A percentile compares a stretch with the other conserved stretches of the same genome.
phyloP scores from a whole-genome alignment of 768 basidiomycete species.

The Tricholoma bakamatsutake region DNA sequence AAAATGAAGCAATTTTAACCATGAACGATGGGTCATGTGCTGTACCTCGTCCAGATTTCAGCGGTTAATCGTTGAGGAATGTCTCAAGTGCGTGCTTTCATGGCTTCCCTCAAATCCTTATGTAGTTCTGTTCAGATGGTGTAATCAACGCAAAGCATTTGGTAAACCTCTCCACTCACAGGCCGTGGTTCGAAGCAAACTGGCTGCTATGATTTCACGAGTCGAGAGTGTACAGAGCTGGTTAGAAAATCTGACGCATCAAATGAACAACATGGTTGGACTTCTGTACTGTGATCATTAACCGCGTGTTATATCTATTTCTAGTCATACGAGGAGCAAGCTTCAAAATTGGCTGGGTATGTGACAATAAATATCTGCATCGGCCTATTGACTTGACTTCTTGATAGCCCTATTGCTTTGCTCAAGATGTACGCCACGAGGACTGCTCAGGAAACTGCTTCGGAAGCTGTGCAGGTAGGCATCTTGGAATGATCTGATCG shows the following conservation, averaged over 20 bases:
- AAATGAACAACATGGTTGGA: conserved; percentile 78
- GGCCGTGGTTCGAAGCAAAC: conserved; percentile 82
- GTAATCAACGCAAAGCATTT: conserved; percentile 81
- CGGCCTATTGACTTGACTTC: background rate
- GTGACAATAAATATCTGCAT: conserved; percentile 10
- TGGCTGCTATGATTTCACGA: conserved; percentile 72
- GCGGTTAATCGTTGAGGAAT: conserved; percentile 48
- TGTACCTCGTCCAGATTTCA: conserved; percentile 66
- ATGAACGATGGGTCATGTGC: conserved; percentile 91
- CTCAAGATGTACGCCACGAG: conserved; percentile 66
- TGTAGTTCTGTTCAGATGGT: conserved; percentile 51
- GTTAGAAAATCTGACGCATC: conserved; percentile 80
- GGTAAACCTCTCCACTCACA: conserved; percentile 82
- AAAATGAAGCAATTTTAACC: conserved; percentile 64
- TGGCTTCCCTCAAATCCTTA: background rate
- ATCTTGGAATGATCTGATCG: background rate
- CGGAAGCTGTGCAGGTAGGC: conserved; percentile 60
- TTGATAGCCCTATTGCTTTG: conserved; percentile 55
- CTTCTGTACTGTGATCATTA: background rate
- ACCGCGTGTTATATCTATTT: background rate
- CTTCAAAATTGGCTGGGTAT: conserved; percentile 67
- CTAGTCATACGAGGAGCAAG: conserved; percentile 69
- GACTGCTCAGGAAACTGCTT: conserved; percentile 57
- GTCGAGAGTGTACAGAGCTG: conserved; percentile 69
- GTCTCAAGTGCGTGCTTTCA: conserved; percentile 38